Conservation (phyloP, 2,329 filamentous ascomycete genomes). For the Chaetomium sp. region DNA sequence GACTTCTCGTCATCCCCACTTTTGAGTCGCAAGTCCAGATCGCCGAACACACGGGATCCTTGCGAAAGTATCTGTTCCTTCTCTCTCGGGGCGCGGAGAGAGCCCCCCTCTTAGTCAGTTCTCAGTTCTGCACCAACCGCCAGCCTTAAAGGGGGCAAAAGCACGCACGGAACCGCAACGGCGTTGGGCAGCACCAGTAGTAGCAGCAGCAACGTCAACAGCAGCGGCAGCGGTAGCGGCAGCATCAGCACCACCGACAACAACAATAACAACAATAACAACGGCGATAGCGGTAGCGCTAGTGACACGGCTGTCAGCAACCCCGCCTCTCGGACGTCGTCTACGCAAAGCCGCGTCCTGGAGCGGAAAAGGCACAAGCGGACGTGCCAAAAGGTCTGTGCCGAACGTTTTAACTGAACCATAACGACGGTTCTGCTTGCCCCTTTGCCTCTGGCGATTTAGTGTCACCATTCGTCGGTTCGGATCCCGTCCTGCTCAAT, state of each 20-base stretch:
- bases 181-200: not conserved
- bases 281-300: too few relatives aligned
- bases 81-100: slow-evolving; percentile 3
- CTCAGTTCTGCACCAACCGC: slow-evolving; percentile 3
- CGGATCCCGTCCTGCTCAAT: too few relatives aligned
- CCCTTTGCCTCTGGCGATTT: not conserved
- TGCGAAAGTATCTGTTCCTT: slow-evolving; percentile 9
- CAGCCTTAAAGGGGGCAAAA: slow-evolving; percentile 3
- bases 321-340: not conserved
- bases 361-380: slow-evolving; percentile 1
- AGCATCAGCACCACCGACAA: too few relatives aligned
- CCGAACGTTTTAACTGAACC: slow-evolving; percentile 5
- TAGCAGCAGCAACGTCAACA: too few relatives aligned
- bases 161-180: slow-evolving; percentile 6
- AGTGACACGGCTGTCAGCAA: slow-evolving; percentile 3
- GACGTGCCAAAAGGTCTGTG: slow-evolving; percentile 1
- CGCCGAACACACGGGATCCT: slow-evolving; percentile 11
- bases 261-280: too few relatives aligned
- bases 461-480: not conserved
- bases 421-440: not conserved
- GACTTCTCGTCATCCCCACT: slow-evolving; percentile 24
- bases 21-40: slow-evolving; percentile 19
- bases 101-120: not conserved
- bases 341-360: not conserved
- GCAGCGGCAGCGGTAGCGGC: too few relatives aligned